Evolutionary conservation across 2,329 filamentous ascomycete species (phyloP), one percentile per base, ranked within the genome.

Genomic region (Scolecobasidium constrictum): DNA sequence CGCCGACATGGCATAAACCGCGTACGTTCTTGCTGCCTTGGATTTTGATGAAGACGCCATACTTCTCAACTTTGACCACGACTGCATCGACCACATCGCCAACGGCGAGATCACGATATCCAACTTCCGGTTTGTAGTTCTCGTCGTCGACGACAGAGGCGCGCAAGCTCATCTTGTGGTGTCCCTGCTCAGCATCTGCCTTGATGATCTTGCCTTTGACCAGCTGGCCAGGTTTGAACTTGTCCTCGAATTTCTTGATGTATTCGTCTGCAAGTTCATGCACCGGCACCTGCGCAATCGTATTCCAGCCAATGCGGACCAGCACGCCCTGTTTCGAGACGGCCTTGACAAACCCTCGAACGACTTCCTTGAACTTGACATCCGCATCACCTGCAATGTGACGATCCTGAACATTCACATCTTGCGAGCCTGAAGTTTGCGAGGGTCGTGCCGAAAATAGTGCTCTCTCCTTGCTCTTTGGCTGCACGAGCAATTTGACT

Each of bases 221-320:
- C 4, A 98, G 72, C 62, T 96, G 87, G 54, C 94, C 86, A 38
- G 90, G 67, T 53, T 92, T 80, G 64, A 90, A 95, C 35, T 81
- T 71, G 26, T 84, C 77, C 65, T 94, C 93, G 92, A 92, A 98
- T 47, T 96, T 86, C 62, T 96, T 96, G 53, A 98, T 66, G 59
- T 81, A 98, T 5, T 77, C 75, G 58, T 98, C 92, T 0, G 88
- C 94, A 12, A 98, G 72, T 58, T 96, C 88, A 7, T 83, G 77
- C 42, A 96, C 81, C 51, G 85, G 82, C 38, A 94, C 83, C 54
- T 88, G 82, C 1, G 81, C 88, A 39, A 83, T 84, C 15, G 94
- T 72, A 48, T 82, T 78, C 15, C 85, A 83, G 35, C 88, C 87
- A 3, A 98, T 71, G 19, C 81, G 74, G 37, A 98, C 76, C 54